Base-by-base conservation (phyloP, 2,329 filamentous ascomycete species). In the Ustulina deusta region DNA sequence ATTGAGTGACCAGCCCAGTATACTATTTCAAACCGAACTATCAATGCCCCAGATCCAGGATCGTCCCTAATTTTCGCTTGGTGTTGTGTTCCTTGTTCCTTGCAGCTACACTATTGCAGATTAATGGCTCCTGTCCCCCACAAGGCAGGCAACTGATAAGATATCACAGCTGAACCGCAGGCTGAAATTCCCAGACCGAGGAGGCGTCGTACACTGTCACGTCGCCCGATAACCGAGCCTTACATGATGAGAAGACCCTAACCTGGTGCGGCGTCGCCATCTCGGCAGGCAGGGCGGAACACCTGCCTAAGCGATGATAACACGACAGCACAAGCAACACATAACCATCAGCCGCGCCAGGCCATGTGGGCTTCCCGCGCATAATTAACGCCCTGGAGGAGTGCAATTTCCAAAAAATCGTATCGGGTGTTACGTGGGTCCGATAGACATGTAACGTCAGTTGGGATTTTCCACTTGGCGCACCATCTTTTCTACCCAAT, bases 401-500 rank as follows among this genome's bases (percentile, higher is more conserved):
- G 27, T 2, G 38, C 34, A 65, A 66, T 55, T 58, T 54, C 32
- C 58, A 57, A 66, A 15, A 36, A 34, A 22, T 20, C n/a, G 10
- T 20, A 5, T 13, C 22, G 11, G 17, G 56, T 52, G 20, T 22
- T 32, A 66, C 59, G 29, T 52, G 52, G 46, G 38, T 38, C 44
- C 7, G 9, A 29, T 54, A 61, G 3, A 48, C 25, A 54, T 25
- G 42, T 51, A 51, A 51, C 22, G 9, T 34, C 13, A 29, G 34
- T 55, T 49, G 36, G 46, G 46, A 62, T 54, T 62, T 66, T 66
- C 64, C 64, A 66, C 59, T 54, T 59, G 17, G 13, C 11, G 46
- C 20, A 48, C 6, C 46, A 27, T 29, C 11, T 6, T 17, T 15
- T 6, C 25, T 27, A 17, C 32, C 17, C 5, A 32, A n/a, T n/a